These are phyloP conservation scores for Akanthomyces dipterigenus DNA, from an alignment of 2,329 filamentous ascomycete species.

Conservation along the genomic window DNA sequence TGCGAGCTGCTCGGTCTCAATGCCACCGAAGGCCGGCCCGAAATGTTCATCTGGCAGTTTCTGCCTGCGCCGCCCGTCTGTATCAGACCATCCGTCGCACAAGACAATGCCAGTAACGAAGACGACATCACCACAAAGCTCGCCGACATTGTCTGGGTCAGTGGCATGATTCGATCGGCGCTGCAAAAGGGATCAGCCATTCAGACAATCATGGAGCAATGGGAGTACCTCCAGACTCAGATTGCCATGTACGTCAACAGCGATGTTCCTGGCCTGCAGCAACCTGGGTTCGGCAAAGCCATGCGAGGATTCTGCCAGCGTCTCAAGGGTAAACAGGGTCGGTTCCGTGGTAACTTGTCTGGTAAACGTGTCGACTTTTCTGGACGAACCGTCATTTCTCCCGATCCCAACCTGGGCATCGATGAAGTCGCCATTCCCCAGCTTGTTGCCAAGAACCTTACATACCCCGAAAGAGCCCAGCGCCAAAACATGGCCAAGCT, in stretches of 20 bases:
- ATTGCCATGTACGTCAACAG: conserved; percentile 98
- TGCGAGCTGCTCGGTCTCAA: conserved; percentile 89
- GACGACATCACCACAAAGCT: conserved; percentile 96
- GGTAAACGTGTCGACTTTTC: conserved; percentile 99
- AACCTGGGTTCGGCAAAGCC: conserved; percentile 77
- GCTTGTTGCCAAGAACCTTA: conserved; percentile 91
- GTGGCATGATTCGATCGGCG: conserved; percentile 76
- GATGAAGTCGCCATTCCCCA: conserved; percentile 89
- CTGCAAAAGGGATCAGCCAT: conserved; percentile 78
- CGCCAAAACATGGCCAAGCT: conserved; percentile 81
- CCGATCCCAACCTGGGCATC: conserved; percentile 88
- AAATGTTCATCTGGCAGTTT: conserved; percentile 98
- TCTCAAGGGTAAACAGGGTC: conserved; percentile 93
- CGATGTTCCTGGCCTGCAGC: conserved; percentile 86
- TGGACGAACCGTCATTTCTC: conserved; percentile 93
- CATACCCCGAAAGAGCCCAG: conserved; percentile 85
- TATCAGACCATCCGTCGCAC: conserved; percentile 87
- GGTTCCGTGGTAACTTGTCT: conserved; percentile 92
- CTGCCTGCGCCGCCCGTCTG: conserved; percentile 90
- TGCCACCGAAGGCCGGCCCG: conserved; percentile 77
- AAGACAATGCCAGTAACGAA: conserved; percentile 89
- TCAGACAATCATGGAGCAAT: conserved; percentile 91
- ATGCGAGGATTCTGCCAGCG: conserved; percentile 93
- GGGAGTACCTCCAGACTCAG: conserved; percentile 93
- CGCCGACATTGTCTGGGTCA: conserved; percentile 92